Evolutionary conservation across 345 rosid genomes (phyloP).

Genomic region (Syzygium oleosum): DNA sequence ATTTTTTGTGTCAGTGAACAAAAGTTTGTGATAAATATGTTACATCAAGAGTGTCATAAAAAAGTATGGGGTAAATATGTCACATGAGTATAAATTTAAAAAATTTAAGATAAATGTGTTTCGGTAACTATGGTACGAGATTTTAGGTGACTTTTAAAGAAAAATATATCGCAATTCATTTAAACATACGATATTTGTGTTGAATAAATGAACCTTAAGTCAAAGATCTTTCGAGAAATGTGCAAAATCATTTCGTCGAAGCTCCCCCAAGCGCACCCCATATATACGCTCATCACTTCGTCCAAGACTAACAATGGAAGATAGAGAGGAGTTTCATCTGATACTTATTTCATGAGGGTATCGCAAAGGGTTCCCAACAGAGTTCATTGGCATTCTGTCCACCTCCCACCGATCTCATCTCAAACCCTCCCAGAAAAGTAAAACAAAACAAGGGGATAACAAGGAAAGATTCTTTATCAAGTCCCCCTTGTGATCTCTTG

Average conservation of each 20-base stretch:
- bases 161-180: not conserved
- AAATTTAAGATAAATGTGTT: too few species aligned
- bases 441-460: not conserved
- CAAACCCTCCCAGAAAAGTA: not conserved
- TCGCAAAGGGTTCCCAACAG: conserved; percentile 83
- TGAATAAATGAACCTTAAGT: not conserved
- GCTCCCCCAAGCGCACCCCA: not conserved
- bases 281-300: not conserved
- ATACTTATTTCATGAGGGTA: conserved; percentile 29
- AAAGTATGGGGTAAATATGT: too few species aligned
- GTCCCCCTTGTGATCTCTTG: not conserved
- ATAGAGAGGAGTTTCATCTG: not conserved
- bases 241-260: not conserved
- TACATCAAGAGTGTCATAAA: too few species aligned
- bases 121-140: accelerated
- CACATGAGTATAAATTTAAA: too few species aligned
- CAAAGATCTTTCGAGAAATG: not conserved
- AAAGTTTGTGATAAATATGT: too few species aligned
- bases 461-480: not conserved
- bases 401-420: conserved; percentile 43
- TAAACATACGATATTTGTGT: not conserved
- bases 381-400: conserved; percentile 99
- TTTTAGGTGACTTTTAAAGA: not conserved
- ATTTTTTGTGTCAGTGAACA: too few species aligned
- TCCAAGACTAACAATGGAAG: not conserved